phyloP scores from a whole-genome alignment of 2,329 filamentous ascomycete species.

The Akanthomyces muscarius region DNA sequence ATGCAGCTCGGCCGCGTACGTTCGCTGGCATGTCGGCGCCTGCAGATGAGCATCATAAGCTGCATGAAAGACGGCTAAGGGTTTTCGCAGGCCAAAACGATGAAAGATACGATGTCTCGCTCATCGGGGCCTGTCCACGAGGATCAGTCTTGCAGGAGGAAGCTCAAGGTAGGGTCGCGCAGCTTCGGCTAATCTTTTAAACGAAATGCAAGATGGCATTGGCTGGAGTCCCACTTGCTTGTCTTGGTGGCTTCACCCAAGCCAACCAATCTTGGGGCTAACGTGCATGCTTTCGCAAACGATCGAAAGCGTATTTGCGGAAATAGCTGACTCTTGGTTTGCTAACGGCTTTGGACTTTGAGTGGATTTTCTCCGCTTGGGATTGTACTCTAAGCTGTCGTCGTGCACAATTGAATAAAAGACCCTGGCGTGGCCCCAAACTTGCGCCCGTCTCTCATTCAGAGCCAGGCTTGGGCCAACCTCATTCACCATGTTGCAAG shows the following conservation, averaged over 20 bases:
- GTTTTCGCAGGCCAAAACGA: background rate
- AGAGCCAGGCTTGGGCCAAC: background rate
- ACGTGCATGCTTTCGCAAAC: no score
- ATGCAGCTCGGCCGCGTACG: slow-evolving; percentile 21
- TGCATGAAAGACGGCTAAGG: background rate
- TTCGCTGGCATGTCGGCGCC: slow-evolving; percentile 2
- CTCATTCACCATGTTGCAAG: slow-evolving; percentile 34
- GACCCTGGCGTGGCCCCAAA: no score
- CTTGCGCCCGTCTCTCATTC: no score
- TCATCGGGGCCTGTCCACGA: no score
- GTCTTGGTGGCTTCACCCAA: background rate
- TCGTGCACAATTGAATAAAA: no score
- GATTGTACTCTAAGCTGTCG: no score
- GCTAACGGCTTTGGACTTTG: no score
- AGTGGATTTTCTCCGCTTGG: no score
- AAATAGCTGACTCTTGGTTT: no score
- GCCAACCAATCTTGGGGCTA: background rate
- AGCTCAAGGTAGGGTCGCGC: no score
- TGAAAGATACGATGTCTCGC: background rate
- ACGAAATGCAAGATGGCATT: background rate
- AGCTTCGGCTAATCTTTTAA: slow-evolving; percentile 2
- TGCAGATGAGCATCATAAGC: background rate
- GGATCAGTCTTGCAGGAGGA: background rate
- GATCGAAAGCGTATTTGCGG: no score
- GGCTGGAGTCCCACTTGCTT: background rate